Conservation (phyloP, 306 rosid species). For the peach (Prunus persica) region DNA sequence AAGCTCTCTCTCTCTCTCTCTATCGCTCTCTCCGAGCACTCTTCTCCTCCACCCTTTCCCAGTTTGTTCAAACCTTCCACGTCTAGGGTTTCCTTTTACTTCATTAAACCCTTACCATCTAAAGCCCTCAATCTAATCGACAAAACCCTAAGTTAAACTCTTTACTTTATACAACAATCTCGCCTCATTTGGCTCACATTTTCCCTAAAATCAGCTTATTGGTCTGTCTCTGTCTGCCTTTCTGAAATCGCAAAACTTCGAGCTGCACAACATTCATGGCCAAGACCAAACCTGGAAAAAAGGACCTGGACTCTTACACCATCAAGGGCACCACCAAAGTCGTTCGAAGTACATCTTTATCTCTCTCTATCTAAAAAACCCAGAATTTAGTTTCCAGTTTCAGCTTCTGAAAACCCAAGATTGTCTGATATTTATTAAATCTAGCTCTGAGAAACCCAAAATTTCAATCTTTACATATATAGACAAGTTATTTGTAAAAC, state of each 20-base stretch:
- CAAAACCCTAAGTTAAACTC: constrained; percentile 3
- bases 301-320: constrained; percentile 63
- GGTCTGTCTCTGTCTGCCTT: background rate
- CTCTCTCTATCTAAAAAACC: constrained; percentile 19
- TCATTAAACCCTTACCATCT: constrained; percentile 9
- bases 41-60: constrained; percentile 6
- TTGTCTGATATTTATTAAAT: background rate
- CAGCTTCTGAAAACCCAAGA: constrained; percentile 1
- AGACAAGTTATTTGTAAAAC: background rate
- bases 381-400: constrained; percentile 21
- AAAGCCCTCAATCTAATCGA: constrained; percentile 7
- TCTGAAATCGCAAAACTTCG: background rate
- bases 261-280: constrained; percentile 39
- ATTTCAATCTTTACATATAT: background rate
- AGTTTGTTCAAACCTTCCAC: background rate
- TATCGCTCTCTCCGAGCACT: constrained; percentile 5
- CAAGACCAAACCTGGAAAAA: constrained; percentile 59
- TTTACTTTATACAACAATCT: background rate
- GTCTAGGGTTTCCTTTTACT: constrained; percentile 38
- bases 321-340: constrained; percentile 64
- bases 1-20: constrained; percentile 13
- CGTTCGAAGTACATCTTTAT: constrained; percentile 43
- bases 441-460: background rate
- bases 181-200: constrained; percentile 11
- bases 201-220: background rate